phyloP scores from a whole-genome alignment of 176 grass and related monocot species.

The Ensete glaucum region DNA sequence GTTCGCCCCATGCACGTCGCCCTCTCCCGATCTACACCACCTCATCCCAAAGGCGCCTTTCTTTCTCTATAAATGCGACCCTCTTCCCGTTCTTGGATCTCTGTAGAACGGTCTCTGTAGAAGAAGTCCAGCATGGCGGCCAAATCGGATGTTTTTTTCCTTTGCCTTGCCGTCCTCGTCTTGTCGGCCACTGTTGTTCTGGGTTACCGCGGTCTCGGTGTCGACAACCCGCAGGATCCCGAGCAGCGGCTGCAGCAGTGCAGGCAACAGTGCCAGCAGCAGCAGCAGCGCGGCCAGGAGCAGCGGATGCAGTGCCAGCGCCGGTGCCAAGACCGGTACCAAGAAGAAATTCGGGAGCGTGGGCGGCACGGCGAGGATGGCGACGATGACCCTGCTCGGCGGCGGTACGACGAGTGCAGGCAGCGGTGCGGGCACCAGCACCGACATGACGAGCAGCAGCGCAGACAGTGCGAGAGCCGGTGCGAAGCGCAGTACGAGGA shows the following conservation, averaged over 20 bases:
- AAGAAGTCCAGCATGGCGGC: slow-evolving; percentile 23
- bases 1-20: not conserved
- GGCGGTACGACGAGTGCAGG: not conserved
- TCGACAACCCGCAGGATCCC: not conserved
- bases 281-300: slow-evolving; percentile 1
- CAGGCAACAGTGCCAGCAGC: slow-evolving; percentile 21
- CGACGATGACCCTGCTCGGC: not conserved
- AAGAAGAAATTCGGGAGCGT: slow-evolving; percentile 16
- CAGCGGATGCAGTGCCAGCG: slow-evolving; percentile 2
- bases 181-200: slow-evolving; percentile 27
- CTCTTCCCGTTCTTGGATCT: slow-evolving; percentile 9
- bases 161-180: slow-evolving; percentile 25
- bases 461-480: slow-evolving; percentile 8
- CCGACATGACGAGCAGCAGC: slow-evolving; percentile 4
- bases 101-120: not conserved
- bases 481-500: slow-evolving; percentile 17
- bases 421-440: slow-evolving; percentile 7
- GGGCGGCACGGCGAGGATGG: not conserved
- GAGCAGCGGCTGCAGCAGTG: slow-evolving; percentile 20
- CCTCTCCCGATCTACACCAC: not conserved
- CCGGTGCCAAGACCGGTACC: not conserved
- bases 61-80: slow-evolving; percentile 25
- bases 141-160: slow-evolving; percentile 16
- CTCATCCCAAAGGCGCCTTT: not conserved
- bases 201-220: slow-evolving; percentile 12